phyloP scores from a whole-genome alignment of 345 rosid species.

The Laguncularia racemosa region DNA sequence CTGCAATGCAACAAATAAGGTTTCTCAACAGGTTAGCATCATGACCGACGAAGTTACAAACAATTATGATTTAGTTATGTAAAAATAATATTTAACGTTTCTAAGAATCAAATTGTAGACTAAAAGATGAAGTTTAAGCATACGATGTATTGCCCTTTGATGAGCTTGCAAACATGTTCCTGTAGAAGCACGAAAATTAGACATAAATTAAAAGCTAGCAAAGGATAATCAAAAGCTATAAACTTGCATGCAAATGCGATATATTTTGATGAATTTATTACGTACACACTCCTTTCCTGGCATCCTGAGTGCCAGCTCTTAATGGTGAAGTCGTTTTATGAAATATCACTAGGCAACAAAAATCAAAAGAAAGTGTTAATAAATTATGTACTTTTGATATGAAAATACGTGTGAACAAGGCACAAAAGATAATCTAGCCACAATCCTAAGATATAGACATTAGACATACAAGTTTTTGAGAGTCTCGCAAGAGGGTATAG shows the following conservation, averaged over 20 bases:
- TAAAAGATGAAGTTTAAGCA: slow-evolving; percentile 1
- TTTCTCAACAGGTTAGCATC: too few species aligned
- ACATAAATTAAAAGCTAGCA: not conserved
- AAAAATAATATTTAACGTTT: not conserved
- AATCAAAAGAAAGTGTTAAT: not conserved
- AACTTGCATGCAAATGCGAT: too few species aligned
- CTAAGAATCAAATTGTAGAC: not conserved
- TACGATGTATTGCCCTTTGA: slow-evolving; percentile 16
- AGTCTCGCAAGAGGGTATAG: too few species aligned
- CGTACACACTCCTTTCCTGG: slow-evolving; percentile 4
- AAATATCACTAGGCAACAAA: slow-evolving; percentile 25
- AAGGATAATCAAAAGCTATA: too few species aligned
- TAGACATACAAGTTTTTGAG: too few species aligned
- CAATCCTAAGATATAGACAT: too few species aligned
- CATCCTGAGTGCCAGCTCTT: slow-evolving; percentile 13
- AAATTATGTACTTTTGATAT: too few species aligned
- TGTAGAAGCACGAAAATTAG: not conserved
- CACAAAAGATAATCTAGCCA: too few species aligned
- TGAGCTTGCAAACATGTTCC: slow-evolving; percentile 39
- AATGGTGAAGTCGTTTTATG: slow-evolving; percentile 24
- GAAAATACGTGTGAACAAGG: too few species aligned
- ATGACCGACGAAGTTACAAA: too few species aligned
- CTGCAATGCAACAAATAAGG: not conserved
- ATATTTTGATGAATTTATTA: not conserved
- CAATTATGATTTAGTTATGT: too few species aligned